Base-by-base conservation (phyloP, 805 yeast genomes). In the Ogataea naganishii region DNA sequence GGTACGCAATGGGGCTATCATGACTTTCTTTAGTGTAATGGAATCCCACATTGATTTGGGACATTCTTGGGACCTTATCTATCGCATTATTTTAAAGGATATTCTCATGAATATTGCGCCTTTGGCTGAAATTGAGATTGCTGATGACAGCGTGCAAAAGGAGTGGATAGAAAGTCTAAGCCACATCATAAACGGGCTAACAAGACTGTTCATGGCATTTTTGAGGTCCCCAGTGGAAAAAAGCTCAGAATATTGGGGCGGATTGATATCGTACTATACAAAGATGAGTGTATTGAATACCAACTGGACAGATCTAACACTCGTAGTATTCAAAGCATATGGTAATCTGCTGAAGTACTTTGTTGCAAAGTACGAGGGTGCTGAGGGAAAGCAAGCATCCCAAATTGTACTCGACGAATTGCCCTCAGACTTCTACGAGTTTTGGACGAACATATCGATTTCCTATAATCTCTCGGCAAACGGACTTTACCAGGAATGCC, bases 1-100 rank as follows among this genome's bases (percentile, higher is more conserved):
- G 43, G 95, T 89, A 1, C 67, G 94, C 37, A 86, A 85, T 44
- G 96, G 96, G 2, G 77, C 96, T 0, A 69, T 85, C 11, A 94
- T 86, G 47, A 89, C 96, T 0, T 76, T 88, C 40, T 84, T 85
- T 55, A 72, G 88, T 39, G 77, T 89, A 18, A 63, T 82, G 36
- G 84, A 81, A 30, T 71, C 88, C 3, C 84, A 80, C 49, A 80
- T 83, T 1, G 45, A 53, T 8, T 58, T 60, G 24, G 58, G 75
- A 13, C 68, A 75, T 0, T 59, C 72, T 2, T 86, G 96, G 96
- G 56, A 65, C 17, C 51, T 76, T n/a, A 69, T 88, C 3, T 77
- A 75, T 43, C 49, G 58, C 18, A 64, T 79, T 21, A 84, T 83
- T 2, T 62, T 88, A 6, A 65, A 69, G 1, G 66, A 68, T 0